Evolutionary conservation across 2,329 filamentous ascomycete species (phyloP), one percentile per base, ranked within the genome.

Genomic region (Monosporascus sp.): DNA sequence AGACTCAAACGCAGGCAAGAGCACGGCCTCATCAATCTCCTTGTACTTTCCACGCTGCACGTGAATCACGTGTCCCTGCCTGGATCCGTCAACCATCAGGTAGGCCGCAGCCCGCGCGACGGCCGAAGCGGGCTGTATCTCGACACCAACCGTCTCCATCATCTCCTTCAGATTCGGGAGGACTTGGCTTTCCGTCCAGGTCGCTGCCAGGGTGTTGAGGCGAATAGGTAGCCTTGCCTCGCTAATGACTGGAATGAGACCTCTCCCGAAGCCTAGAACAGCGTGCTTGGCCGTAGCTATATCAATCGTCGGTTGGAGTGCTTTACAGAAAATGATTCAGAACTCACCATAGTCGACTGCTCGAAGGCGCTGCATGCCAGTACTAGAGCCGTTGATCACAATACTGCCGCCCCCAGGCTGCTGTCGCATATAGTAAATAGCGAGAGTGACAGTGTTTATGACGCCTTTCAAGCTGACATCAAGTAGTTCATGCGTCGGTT

Each of bases 141-240:
- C 65, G 38, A 74, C 67, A 0, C 72, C 70, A 6, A 74, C 64
- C 9, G 58, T 58, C n/a, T 68, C 66, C 56, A 79, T 65, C 18
- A 75, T 20, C 0, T 52, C 60, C 35, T 66, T 65, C 5, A 73
- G 46, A 20, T 57, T 43, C 17, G 18, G 0, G 2, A 60, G 50
- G 7, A 60, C 53, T 61, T 58, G 0, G 17, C 77, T 79, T 3
- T 71, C 66, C 0, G 81, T 83, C 80, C 80, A 84, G 31, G 71
- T 76, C 1, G 81, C 80, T 1, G 77, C 74, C 20, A 85, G 67
- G 6, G 72, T 74, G 67, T 85, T 85, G 49, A 85, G 62, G 15
- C 81, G 77, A 44, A 85, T 75, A 1, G 77, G 75, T 1, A 78
- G 55, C 18, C 62, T 55, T 11, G 70, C 66, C 2, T 58, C 59